These are phyloP conservation scores for Linum tenue DNA, from an alignment of 345 rosid genomes.

Conservation along the genomic window DNA sequence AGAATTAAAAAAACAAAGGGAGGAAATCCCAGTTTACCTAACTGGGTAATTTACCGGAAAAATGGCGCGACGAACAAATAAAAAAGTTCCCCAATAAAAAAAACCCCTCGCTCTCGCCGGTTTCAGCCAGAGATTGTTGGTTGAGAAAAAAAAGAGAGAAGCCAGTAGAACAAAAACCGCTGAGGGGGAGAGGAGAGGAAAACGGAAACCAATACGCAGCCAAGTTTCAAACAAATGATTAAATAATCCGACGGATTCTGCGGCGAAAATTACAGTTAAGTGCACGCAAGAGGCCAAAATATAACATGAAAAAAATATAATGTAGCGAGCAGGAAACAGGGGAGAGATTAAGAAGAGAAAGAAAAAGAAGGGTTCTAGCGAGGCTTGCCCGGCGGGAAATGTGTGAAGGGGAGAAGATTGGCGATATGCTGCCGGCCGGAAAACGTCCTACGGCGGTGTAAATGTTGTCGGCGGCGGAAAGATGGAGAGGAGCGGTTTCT, in stretches of 20 bases:
- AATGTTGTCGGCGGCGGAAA: not conserved
- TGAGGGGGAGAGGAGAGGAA: not conserved
- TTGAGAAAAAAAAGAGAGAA: not conserved
- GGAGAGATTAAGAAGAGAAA: not conserved
- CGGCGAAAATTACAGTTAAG: not conserved
- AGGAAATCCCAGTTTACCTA: not conserved
- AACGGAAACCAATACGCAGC: not conserved
- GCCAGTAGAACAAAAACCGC: not conserved
- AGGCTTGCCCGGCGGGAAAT: not conserved
- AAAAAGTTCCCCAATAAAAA: not conserved
- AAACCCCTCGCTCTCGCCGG: not conserved
- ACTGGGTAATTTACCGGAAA: conserved; percentile 9
- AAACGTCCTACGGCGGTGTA: too few relatives aligned
- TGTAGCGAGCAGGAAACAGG: not conserved
- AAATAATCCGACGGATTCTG: not conserved
- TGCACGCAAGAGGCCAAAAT: too few relatives aligned
- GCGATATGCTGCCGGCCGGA: too few relatives aligned
- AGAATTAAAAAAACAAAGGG: not conserved
- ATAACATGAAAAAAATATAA: too few relatives aligned
- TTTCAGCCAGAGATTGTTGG: not conserved
- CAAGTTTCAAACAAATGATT: too few relatives aligned
- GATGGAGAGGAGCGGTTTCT: not conserved
- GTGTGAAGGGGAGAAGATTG: not conserved
- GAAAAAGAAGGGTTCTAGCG: not conserved
- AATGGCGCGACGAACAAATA: not conserved